Conservation (phyloP, 139 green algal genomes). For the Pseudopediastrum boryanum region DNA sequence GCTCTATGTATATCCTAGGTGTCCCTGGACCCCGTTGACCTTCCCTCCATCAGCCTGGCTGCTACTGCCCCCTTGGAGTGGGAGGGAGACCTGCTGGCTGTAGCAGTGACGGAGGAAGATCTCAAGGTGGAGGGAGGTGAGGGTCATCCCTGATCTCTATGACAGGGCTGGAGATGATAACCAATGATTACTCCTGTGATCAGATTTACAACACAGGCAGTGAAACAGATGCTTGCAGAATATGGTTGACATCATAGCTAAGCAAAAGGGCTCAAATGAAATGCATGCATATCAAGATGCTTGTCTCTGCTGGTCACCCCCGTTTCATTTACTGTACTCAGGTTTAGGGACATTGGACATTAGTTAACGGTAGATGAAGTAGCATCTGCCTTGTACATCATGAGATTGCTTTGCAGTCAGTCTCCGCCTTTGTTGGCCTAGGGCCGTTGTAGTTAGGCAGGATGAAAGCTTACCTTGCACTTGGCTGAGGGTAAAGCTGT, state of each 20-base stretch:
- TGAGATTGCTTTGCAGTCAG: too few relatives aligned
- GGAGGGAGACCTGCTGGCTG: constrained; percentile 72
- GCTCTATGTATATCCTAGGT: constrained; percentile 6
- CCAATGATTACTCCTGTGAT: neutral
- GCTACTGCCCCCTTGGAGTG: constrained; percentile 19
- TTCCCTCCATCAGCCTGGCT: constrained; percentile 31
- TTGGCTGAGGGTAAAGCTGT: too few relatives aligned
- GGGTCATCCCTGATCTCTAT: neutral
- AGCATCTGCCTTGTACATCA: too few relatives aligned
- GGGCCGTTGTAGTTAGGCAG: too few relatives aligned
- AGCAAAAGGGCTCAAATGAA: neutral
- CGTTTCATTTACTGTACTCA: too few relatives aligned
- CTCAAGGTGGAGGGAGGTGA: constrained; percentile 47
- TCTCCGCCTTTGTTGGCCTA: too few relatives aligned
- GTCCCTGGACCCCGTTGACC: constrained; percentile 41
- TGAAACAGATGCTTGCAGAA: neutral
- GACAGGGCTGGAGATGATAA: neutral
- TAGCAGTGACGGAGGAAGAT: constrained; percentile 73
- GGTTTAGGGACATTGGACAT: too few relatives aligned
- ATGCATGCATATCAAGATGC: neutral
- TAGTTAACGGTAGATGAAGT: too few relatives aligned
- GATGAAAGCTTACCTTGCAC: too few relatives aligned
- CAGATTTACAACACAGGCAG: neutral
- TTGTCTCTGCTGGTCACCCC: neutral
- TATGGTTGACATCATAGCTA: neutral